Evolutionary conservation across 345 rosid species (phyloP).

Genomic region (Populus nigra): DNA sequence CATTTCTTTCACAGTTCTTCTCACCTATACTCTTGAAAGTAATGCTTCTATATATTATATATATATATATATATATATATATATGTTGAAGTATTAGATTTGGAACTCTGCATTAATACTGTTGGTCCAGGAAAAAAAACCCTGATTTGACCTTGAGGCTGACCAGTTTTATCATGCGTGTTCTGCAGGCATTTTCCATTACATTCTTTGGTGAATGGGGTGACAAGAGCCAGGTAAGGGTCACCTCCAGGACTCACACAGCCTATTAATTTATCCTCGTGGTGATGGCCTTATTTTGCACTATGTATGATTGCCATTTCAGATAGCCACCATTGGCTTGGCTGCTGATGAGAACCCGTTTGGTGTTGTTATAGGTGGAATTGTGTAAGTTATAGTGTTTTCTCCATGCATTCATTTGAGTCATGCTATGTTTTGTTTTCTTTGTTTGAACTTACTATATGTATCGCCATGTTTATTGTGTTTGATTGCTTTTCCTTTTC

Average conservation of each 20-base stretch:
- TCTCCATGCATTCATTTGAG: neutral
- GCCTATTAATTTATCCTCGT: neutral
- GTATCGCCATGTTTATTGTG: neutral
- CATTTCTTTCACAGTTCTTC: conserved; percentile 68
- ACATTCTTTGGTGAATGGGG: conserved; percentile 98
- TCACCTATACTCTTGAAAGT: conserved; percentile 94
- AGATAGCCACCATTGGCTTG: conserved; percentile 92
- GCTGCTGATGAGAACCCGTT: conserved; percentile 95
- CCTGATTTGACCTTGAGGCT: neutral
- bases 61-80: too few species aligned
- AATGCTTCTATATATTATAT: neutral
- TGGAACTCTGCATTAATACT: neutral
- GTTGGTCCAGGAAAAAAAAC: neutral
- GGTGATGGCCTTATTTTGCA: conserved; percentile 3
- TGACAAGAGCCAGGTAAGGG: conserved; percentile 87
- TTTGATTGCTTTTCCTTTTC: conserved; percentile 10
- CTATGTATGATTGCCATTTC: conserved; percentile 25
- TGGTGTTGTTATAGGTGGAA: conserved; percentile 86
- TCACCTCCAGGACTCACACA: neutral
- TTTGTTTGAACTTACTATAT: neutral
- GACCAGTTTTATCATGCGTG: conserved; percentile 14
- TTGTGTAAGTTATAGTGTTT: conserved; percentile 46
- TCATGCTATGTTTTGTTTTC: neutral
- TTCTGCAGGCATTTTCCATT: conserved; percentile 85
- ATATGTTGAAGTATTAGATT: neutral